Conservation (phyloP, 2,329 filamentous ascomycete genomes). For the Penicillium sclerotigenum region DNA sequence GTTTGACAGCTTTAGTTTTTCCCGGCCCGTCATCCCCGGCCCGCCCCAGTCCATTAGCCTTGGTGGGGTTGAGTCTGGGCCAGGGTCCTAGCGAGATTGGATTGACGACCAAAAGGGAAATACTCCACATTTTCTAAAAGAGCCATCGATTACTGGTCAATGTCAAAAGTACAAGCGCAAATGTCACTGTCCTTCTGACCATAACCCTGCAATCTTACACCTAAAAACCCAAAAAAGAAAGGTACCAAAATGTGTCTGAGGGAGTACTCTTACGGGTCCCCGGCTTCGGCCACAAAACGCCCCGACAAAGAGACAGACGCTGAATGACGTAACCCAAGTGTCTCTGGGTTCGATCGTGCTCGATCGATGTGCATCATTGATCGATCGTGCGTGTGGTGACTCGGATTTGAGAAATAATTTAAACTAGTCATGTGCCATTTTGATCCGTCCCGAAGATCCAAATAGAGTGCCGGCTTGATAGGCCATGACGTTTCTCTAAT, state of each 20-base stretch:
- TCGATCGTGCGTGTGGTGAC: conserved; percentile 16
- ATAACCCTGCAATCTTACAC: conserved; percentile 6
- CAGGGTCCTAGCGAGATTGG: conserved; percentile 3
- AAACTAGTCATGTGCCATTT: conserved; percentile 9
- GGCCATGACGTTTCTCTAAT: conserved; percentile 10
- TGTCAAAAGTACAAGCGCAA: background rate
- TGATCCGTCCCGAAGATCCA: conserved; percentile 19
- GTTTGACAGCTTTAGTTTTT: conserved; percentile 22
- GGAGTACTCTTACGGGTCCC: background rate
- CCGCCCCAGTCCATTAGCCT: conserved; percentile 8
- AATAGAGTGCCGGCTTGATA: conserved; percentile 19
- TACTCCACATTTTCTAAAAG: background rate
- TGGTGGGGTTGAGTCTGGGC: conserved; percentile 8
- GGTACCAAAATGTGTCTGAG: background rate
- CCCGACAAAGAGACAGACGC: background rate
- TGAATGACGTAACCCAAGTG: conserved; percentile 12
- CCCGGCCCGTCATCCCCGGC: conserved; percentile 22
- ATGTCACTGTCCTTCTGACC: conserved; percentile 4
- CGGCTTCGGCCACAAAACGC: background rate
- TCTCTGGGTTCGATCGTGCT: conserved; percentile 12
- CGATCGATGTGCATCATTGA: conserved; percentile 23
- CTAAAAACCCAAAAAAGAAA: background rate
- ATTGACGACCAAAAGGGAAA: background rate
- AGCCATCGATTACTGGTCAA: background rate
- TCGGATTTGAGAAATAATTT: conserved; percentile 7